Evolutionary conservation across 331 rosid species (phyloP).

Genomic region (Acacia pycnantha): DNA sequence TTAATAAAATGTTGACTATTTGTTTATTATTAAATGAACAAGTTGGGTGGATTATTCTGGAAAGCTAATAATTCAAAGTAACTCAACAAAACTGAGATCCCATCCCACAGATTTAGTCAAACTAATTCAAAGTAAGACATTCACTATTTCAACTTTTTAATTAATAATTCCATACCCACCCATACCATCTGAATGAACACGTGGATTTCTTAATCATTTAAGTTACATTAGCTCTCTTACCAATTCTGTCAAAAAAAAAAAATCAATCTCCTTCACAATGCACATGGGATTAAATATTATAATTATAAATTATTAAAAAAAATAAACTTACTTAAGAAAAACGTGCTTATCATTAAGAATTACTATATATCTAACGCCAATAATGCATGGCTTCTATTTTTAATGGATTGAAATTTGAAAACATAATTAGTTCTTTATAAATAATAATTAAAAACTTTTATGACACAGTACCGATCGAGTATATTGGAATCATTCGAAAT

Average conservation of each 20-base stretch:
- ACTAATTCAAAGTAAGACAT: slow-evolving; percentile 14
- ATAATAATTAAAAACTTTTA: not conserved
- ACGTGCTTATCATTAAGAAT: not conserved
- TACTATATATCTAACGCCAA: not conserved
- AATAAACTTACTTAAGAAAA: not conserved
- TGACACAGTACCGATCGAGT: no score
- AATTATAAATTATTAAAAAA: not conserved
- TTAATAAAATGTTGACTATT: no score
- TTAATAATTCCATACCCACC: not conserved
- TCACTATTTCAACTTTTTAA: not conserved
- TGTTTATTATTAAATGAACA: not conserved
- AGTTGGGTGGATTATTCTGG: not conserved
- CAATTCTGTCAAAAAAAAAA: no score
- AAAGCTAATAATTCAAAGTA: not conserved
- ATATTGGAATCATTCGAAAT: no score
- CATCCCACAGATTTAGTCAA: slow-evolving; percentile 1
- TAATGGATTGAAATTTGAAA: not conserved
- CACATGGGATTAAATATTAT: not conserved
- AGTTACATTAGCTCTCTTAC: not conserved
- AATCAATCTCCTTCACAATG: not conserved
- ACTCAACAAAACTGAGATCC: not conserved
- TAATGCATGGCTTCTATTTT: not conserved
- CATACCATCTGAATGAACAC: not conserved
- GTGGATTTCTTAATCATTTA: not conserved
- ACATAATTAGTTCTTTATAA: not conserved